Base-by-base conservation (phyloP, 345 rosid genomes). In the Dovyalis caffra region DNA sequence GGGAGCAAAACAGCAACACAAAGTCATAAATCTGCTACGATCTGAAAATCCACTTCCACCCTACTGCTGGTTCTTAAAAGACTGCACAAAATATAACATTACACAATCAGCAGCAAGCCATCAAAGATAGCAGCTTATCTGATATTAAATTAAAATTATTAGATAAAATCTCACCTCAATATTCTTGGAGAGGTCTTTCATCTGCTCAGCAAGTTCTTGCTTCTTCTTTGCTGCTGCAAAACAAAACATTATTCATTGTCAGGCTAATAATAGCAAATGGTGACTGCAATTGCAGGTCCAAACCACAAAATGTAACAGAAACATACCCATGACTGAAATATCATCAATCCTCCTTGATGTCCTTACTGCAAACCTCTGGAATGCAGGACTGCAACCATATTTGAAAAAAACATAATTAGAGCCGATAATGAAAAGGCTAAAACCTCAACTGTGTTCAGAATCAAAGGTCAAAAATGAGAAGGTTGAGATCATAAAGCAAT, bases 281-380 rank as follows among this genome's bases (percentile, higher is more conserved):
- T 20, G 21, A 66, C 5, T 16, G 35, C 9, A 12, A 31, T 12
- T 35, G 64, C 35, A 63, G 5, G 35, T 63, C 66, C 38, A 69
- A 21, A 43, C 15, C 38, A 25, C 14, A 33, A 64, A 47, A 12
- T 23, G 20, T 11, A 69, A 72, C 9, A 29, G 25, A 58, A 34
- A 64, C 82, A 23, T 64, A 90, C 94, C 92, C 26, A 84, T 69
- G 64, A 53, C 79, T 4, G 97, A 92, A 35, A 90, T 60, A 69
- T 90, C 88, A 68, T 90, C 96, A 11, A 92, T 86, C 80, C 49
- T 86, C 83, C 77, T 86, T 8, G 96, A 92, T 3, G 95, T 90
- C 82, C 92, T 89, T 71, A 92, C 97, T 26, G 97, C 95, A 87
- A 92, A 92, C 77, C 97, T 88, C 85, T 92, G 97, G 76, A 92